Evolutionary conservation across 2,329 filamentous ascomycete genomes (phyloP).

Genomic region (Fusarium algeriense): DNA sequence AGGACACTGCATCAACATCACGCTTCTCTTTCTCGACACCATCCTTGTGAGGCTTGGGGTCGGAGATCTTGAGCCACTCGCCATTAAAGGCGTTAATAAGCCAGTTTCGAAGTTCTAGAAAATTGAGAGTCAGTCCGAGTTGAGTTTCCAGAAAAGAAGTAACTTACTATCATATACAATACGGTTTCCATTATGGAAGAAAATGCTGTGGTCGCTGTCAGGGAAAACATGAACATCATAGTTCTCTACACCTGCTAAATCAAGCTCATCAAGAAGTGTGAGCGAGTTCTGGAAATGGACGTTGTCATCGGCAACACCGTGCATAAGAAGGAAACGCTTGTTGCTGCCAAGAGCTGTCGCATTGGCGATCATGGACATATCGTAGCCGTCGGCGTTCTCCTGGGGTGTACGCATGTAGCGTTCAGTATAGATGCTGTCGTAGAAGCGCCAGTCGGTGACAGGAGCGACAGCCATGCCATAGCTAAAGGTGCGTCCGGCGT

Average conservation of each 20-base stretch:
- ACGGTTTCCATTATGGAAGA: slow-evolving; percentile 90
- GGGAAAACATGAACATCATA: slow-evolving; percentile 98
- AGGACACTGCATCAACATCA: neutral
- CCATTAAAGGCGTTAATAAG: slow-evolving; percentile 98
- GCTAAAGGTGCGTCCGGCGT: slow-evolving; percentile 89
- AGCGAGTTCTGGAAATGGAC: slow-evolving; percentile 97
- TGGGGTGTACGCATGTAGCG: slow-evolving; percentile 97
- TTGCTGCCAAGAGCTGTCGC: slow-evolving; percentile 78
- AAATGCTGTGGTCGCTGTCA: slow-evolving; percentile 94
- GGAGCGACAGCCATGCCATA: slow-evolving; percentile 99
- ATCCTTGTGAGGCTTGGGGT: slow-evolving; percentile 61
- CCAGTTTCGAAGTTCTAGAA: slow-evolving; percentile 83
- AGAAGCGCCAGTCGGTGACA: slow-evolving; percentile 98
- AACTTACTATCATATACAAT: slow-evolving; percentile 94
- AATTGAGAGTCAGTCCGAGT: slow-evolving; percentile 3
- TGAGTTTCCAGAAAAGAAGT: rapidly evolving
- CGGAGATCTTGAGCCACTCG: slow-evolving; percentile 79
- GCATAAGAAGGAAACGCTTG: slow-evolving; percentile 93
- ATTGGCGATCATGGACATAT: slow-evolving; percentile 79
- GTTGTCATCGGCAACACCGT: slow-evolving; percentile 96
- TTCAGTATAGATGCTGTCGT: slow-evolving; percentile 94
- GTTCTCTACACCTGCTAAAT: slow-evolving; percentile 85
- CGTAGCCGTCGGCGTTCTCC: slow-evolving; percentile 82
- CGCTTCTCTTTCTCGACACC: slow-evolving; percentile 43
- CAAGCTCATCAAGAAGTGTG: slow-evolving; percentile 85